These are phyloP conservation scores for Bombardia bombarda DNA, from an alignment of 495 filamentous ascomycete species.

Conservation along the genomic window DNA sequence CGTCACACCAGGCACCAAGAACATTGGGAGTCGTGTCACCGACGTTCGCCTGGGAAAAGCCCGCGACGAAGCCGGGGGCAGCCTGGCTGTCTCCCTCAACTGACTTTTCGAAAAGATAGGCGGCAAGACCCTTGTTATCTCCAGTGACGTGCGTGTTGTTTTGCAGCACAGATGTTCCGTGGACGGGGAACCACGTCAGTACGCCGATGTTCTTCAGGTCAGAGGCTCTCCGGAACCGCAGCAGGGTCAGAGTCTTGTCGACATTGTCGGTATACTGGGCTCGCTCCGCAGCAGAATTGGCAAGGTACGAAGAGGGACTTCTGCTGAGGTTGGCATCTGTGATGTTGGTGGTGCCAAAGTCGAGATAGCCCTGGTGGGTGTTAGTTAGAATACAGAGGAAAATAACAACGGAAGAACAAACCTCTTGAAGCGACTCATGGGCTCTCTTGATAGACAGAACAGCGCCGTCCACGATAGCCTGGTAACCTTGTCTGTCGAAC, in stretches of 20 bases:
- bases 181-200: slow-evolving; percentile 86
- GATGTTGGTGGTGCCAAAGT: slow-evolving; percentile 38
- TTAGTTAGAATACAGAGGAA: background rate
- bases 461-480: slow-evolving; percentile 83
- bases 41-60: slow-evolving; percentile 89
- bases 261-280: slow-evolving; percentile 60
- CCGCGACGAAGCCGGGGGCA: slow-evolving; percentile 66
- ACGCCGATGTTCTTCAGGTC: slow-evolving; percentile 64
- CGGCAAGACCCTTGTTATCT: slow-evolving; percentile 93
- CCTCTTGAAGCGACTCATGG: slow-evolving; percentile 65
- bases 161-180: slow-evolving; percentile 83
- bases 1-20: slow-evolving; percentile 73
- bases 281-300: slow-evolving; percentile 77
- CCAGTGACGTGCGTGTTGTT: slow-evolving; percentile 93
- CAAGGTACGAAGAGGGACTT: slow-evolving; percentile 79
- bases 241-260: slow-evolving; percentile 79
- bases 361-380: slow-evolving; percentile 33
- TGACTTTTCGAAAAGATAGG: slow-evolving; percentile 72
- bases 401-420: slow-evolving; percentile 20
- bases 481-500: slow-evolving; percentile 79
- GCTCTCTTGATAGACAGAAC: slow-evolving; percentile 77
- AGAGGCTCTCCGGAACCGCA: slow-evolving; percentile 61
- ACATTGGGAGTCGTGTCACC: slow-evolving; percentile 90
- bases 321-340: slow-evolving; percentile 77
- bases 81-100: slow-evolving; percentile 39